Evolutionary conservation across 2,329 filamentous ascomycete genomes (phyloP).

Genomic region (Cladosporium oxysporum): DNA sequence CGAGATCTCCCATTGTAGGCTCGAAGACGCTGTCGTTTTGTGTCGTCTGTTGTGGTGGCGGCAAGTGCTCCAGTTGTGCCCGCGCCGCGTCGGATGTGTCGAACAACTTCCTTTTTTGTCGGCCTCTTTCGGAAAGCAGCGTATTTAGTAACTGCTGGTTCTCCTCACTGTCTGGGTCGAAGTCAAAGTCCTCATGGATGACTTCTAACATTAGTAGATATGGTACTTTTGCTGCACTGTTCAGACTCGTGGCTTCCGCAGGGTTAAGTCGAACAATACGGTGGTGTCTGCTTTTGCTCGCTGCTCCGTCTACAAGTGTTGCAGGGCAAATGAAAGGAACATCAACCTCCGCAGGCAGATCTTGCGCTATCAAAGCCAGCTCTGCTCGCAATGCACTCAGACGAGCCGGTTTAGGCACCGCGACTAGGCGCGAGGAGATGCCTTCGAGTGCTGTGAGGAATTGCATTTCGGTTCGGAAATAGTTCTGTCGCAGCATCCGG

Average conservation of each 20-base stretch:
- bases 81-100: slow-evolving; percentile 64
- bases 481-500: slow-evolving; percentile 75
- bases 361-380: slow-evolving; percentile 76
- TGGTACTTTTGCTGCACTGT: slow-evolving; percentile 83
- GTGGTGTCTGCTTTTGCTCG: slow-evolving; percentile 75
- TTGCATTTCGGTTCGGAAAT: slow-evolving; percentile 78
- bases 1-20: slow-evolving; percentile 75
- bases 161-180: slow-evolving; percentile 72
- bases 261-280: slow-evolving; percentile 81
- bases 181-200: slow-evolving; percentile 77
- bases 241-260: slow-evolving; percentile 79
- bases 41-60: slow-evolving; percentile 43
- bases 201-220: slow-evolving; percentile 85
- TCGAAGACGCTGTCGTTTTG: slow-evolving; percentile 76
- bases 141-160: slow-evolving; percentile 68
- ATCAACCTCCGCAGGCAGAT: slow-evolving; percentile 80
- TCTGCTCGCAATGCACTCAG: slow-evolving; percentile 80
- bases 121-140: slow-evolving; percentile 66
- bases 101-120: slow-evolving; percentile 53
- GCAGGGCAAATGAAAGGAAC: slow-evolving; percentile 80
- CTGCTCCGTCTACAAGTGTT: slow-evolving; percentile 69
- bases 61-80: slow-evolving; percentile 41
- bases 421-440: slow-evolving; percentile 80
- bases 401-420: slow-evolving; percentile 78
- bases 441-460: slow-evolving; percentile 79